A percentile compares a stretch with the other conserved stretches of the same genome.
phyloP scores from a whole-genome alignment of 2,329 filamentous ascomycete species.

The Coniochaeta prunicola region DNA sequence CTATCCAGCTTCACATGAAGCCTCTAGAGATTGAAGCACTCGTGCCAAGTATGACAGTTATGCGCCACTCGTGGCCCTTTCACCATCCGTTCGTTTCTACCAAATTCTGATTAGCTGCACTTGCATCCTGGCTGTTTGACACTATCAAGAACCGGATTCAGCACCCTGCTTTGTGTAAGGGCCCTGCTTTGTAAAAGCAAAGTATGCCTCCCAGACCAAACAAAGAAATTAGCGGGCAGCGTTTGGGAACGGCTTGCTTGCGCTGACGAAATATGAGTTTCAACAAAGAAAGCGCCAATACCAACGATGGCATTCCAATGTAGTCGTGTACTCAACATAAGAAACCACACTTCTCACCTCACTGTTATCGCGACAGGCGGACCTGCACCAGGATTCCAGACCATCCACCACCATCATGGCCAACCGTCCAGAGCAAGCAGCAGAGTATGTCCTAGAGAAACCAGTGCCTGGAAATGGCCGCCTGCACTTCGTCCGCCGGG shows the following conservation, averaged over 20 bases:
- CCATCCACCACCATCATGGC: background rate
- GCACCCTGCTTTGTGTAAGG: background rate
- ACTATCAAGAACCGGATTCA: no score
- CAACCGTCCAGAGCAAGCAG: background rate
- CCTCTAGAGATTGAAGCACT: background rate
- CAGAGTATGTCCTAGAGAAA: constrained; percentile 16
- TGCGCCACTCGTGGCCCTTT: background rate
- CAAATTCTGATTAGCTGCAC: no score
- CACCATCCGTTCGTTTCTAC: no score
- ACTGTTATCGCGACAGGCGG: background rate
- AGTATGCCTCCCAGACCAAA: background rate
- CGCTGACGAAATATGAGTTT: background rate
- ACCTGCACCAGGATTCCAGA: background rate
- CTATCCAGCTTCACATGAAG: background rate
- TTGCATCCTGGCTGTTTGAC: no score
- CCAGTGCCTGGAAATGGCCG: constrained; percentile 13
- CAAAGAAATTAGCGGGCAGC: background rate
- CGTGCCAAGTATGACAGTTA: background rate
- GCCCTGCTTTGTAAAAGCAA: background rate
- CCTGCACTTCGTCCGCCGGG: constrained; percentile 23
- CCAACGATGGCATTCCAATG: background rate
- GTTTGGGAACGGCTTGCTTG: background rate
- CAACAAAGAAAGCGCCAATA: background rate
- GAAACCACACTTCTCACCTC: background rate
- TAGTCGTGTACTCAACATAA: background rate